phyloP scores from a whole-genome alignment of 495 filamentous ascomycete genomes.

The Hypomontagnella monticulosa region DNA sequence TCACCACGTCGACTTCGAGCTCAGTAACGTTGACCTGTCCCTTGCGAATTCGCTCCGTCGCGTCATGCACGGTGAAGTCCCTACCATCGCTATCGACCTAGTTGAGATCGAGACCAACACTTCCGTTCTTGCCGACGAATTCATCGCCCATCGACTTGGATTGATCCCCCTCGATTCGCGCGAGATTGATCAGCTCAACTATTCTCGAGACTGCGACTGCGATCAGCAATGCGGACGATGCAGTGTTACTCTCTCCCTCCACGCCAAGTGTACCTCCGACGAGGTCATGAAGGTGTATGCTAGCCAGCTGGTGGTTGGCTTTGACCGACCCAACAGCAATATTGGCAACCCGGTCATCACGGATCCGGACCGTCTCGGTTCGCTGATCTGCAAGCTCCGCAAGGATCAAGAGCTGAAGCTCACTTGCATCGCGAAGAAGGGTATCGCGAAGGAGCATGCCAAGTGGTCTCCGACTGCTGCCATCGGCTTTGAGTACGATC shows the following conservation, averaged over 20 bases:
- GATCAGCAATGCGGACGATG: slow-evolving; percentile 91
- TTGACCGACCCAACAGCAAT: slow-evolving; percentile 68
- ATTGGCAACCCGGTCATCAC: slow-evolving; percentile 83
- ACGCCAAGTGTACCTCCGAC: slow-evolving; percentile 81
- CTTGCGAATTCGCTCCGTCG: slow-evolving; percentile 96
- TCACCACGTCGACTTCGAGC: slow-evolving; percentile 80
- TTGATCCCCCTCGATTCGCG: slow-evolving; percentile 88
- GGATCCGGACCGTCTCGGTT: slow-evolving; percentile 82
- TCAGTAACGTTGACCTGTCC: slow-evolving; percentile 80
- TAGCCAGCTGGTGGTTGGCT: slow-evolving; percentile 78
- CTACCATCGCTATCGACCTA: slow-evolving; percentile 93
- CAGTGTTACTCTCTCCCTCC: slow-evolving; percentile 80
- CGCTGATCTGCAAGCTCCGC: slow-evolving; percentile 86
- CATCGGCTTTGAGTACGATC: slow-evolving; percentile 97
- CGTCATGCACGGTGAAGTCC: slow-evolving; percentile 91
- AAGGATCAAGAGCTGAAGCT: slow-evolving; percentile 88
- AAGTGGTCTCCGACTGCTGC: slow-evolving; percentile 95
- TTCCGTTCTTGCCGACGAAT: slow-evolving; percentile 93
- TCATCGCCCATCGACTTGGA: slow-evolving; percentile 91
- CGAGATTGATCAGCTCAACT: slow-evolving; percentile 82
- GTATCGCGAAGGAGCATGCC: slow-evolving; percentile 97
- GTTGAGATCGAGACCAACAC: slow-evolving; percentile 94
- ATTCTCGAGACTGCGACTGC: slow-evolving; percentile 96
- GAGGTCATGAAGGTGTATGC: slow-evolving; percentile 92
- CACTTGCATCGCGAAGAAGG: slow-evolving; percentile 95